These are phyloP conservation scores for Cystobasidiaceae sp. DNA, from an alignment of 1,284 basidiomycete species.

Conservation along the genomic window DNA sequence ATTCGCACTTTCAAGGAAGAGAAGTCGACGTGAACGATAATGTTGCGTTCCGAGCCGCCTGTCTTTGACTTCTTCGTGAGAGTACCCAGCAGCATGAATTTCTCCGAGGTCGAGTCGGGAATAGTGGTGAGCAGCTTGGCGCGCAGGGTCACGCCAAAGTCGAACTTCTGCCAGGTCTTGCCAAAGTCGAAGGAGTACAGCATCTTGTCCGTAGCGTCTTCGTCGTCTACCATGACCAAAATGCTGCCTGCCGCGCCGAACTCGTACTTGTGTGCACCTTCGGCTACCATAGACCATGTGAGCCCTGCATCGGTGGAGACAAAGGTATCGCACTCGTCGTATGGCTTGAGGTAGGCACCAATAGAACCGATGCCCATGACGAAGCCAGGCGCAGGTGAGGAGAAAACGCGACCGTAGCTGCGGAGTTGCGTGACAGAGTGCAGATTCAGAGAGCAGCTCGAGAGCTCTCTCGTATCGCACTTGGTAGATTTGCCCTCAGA, in stretches of 20 bases:
- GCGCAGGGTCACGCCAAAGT: conserved; percentile 67
- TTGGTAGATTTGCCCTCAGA: conserved; percentile 57
- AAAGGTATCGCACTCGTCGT: conserved; percentile 90
- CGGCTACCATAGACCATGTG: conserved; percentile 72
- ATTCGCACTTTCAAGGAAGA: conserved; percentile 62
- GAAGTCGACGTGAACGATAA: conserved; percentile 79
- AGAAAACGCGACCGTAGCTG: conserved; percentile 89
- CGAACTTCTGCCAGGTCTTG: conserved; percentile 66
- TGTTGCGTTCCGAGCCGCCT: conserved; percentile 58
- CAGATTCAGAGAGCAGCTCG: conserved; percentile 76
- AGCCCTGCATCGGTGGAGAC: conserved; percentile 83
- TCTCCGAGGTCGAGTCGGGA: conserved; percentile 87
- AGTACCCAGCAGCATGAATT: conserved; percentile 78
- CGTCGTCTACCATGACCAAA: conserved; percentile 79
- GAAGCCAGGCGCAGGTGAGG: conserved; percentile 85
- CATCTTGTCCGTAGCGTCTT: conserved; percentile 67
- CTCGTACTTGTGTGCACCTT: conserved; percentile 85
- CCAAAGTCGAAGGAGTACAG: conserved; percentile 84
- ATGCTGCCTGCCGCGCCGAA: conserved; percentile 86
- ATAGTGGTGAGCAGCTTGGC: conserved; percentile 72
- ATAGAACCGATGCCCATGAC: conserved; percentile 92
- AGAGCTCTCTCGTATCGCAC: conserved; percentile 56
- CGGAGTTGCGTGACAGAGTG: conserved; percentile 86
- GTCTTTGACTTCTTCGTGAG: conserved; percentile 56
- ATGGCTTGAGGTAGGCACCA: conserved; percentile 65